Evolutionary conservation across 2,329 filamentous ascomycete genomes (phyloP).

Genomic region (Diaporthe amygdali): DNA sequence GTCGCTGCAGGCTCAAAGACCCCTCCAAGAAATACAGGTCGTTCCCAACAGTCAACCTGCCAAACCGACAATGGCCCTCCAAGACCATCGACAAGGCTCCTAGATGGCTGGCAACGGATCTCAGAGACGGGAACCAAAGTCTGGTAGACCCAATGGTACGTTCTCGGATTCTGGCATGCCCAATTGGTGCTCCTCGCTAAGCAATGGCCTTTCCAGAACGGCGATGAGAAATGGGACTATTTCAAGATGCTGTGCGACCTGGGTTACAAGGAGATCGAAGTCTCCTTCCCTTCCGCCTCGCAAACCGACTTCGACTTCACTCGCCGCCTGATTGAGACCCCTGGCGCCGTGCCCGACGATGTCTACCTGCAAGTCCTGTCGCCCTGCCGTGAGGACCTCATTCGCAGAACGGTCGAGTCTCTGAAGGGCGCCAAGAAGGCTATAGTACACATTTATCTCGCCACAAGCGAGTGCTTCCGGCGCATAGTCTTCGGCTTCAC

Average conservation of each 20-base stretch:
- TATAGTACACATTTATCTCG: constrained; percentile 93
- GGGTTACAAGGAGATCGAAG: constrained; percentile 97
- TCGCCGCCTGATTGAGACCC: constrained; percentile 82
- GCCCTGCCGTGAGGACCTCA: constrained; percentile 90
- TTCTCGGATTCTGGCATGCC: constrained; percentile 2
- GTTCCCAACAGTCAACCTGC: constrained; percentile 70
- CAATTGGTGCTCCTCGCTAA: background rate
- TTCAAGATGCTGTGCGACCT: constrained; percentile 93
- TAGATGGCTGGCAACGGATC: constrained; percentile 87
- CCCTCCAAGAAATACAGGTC: constrained; percentile 78
- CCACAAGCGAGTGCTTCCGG: constrained; percentile 95
- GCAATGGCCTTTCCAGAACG: constrained; percentile 62
- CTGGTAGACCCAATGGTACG: constrained; percentile 90
- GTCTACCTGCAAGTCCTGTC: constrained; percentile 92
- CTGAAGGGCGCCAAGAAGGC: constrained; percentile 90
- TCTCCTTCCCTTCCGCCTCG: constrained; percentile 93
- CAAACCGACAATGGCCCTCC: constrained; percentile 81
- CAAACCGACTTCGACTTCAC: constrained; percentile 98
- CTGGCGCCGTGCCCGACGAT: constrained; percentile 83
- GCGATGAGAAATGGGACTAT: constrained; percentile 92
- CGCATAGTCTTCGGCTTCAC: constrained; percentile 87
- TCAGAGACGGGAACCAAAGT: constrained; percentile 94
- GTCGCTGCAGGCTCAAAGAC: constrained; percentile 67
- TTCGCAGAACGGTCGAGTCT: constrained; percentile 86
- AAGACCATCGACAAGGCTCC: constrained; percentile 84